These are phyloP conservation scores for Acanthochlamys bracteata DNA, from an alignment of 106 monocot genomes.

Conservation along the genomic window DNA sequence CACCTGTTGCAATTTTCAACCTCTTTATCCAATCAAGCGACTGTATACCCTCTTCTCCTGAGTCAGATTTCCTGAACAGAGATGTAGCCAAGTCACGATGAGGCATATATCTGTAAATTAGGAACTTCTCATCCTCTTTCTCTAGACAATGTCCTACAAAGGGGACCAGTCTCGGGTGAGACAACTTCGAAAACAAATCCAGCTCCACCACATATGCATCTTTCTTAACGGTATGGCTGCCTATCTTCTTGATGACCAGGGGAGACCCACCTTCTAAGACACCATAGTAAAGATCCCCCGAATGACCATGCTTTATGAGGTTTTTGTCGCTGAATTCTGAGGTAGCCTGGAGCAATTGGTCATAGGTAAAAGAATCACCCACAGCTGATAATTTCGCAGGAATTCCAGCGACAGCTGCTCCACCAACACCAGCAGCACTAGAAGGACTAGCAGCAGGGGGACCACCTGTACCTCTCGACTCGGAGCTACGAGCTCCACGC, in stretches of 20 bases:
- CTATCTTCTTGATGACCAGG: constrained; percentile 71
- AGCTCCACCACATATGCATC: constrained; percentile 51
- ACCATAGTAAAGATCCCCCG: constrained; percentile 71
- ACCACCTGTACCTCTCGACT: constrained; percentile 7
- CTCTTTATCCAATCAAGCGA: constrained; percentile 89
- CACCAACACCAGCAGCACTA: constrained; percentile 6
- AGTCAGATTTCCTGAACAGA: constrained; percentile 37
- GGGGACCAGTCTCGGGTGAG: constrained; percentile 55
- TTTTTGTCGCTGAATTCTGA: constrained; percentile 50
- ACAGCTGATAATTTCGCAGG: constrained; percentile 35
- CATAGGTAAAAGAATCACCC: constrained; percentile 65
- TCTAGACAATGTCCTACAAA: constrained; percentile 74
- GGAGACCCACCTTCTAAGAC: constrained; percentile 36
- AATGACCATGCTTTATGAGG: constrained; percentile 73
- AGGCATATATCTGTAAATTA: constrained; percentile 70
- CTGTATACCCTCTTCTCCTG: constrained; percentile 61
- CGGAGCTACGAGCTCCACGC: constrained; percentile 11
- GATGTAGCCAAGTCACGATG: constrained; percentile 56
- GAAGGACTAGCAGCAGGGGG: not conserved
- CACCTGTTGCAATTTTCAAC: constrained; percentile 78
- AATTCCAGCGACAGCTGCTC: constrained; percentile 9
- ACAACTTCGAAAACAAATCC: constrained; percentile 55
- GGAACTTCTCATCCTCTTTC: constrained; percentile 63
- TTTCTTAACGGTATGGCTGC: constrained; percentile 25
- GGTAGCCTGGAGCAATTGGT: constrained; percentile 47